These are phyloP conservation scores for Forsythia viridissima DNA, from an alignment of 257 asterid genomes.

Conservation along the genomic window DNA sequence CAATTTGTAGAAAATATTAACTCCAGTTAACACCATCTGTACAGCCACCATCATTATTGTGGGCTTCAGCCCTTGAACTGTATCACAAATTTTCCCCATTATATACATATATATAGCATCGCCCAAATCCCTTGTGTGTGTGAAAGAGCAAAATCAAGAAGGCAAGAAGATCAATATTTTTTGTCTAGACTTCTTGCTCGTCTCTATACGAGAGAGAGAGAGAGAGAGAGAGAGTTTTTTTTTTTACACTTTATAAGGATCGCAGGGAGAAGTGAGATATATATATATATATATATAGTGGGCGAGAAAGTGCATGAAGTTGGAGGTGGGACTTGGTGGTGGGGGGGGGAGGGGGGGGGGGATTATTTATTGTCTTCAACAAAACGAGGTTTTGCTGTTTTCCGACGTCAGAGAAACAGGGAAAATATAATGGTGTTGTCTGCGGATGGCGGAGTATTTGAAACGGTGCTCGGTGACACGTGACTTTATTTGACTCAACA, in stretches of 20 bases:
- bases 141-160: neutral
- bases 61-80: constrained; percentile 57
- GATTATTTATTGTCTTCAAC: constrained; percentile 21
- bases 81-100: constrained; percentile 41
- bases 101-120: no score
- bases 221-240: no score
- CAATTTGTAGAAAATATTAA: constrained; percentile 50
- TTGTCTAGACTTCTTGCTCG: neutral
- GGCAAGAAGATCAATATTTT: neutral
- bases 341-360: neutral
- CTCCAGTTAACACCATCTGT: constrained; percentile 45
- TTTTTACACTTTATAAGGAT: no score
- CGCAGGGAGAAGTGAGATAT: no score
- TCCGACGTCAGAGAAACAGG: constrained; percentile 24
- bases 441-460: constrained; percentile 8
- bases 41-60: constrained; percentile 52
- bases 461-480: constrained; percentile 27
- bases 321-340: neutral
- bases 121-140: neutral
- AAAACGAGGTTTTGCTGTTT: constrained; percentile 33
- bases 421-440: neutral
- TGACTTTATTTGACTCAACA: neutral
- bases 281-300: neutral
- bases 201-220: no score
- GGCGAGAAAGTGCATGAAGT: constrained; percentile 8